A percentile compares a stretch with the other conserved stretches of the same genome.
These are phyloP conservation scores for Coffea eugenioides DNA, from an alignment of 257 asterid species.

Conservation along the genomic window DNA sequence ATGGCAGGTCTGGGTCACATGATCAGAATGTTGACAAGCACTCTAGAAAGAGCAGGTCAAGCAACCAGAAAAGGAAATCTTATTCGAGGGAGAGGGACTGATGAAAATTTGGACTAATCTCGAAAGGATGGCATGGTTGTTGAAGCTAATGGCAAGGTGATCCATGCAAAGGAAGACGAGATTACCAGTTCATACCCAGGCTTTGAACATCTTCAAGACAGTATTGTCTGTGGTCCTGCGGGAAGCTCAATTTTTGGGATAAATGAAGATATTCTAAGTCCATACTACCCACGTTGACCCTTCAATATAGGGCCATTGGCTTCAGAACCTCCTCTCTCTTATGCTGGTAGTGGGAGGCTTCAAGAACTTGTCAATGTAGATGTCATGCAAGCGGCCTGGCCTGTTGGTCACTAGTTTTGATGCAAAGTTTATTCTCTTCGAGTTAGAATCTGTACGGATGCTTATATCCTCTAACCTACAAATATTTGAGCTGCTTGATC, in stretches of 20 bases:
- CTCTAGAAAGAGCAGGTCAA: conserved; percentile 4
- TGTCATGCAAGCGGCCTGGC: background rate
- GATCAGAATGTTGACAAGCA: background rate
- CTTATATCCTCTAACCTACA: no score
- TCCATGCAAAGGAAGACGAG: background rate
- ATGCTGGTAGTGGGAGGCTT: background rate
- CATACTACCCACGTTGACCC: background rate
- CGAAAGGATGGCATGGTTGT: background rate
- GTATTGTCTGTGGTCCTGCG: background rate
- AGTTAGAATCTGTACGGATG: no score
- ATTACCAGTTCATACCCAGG: background rate
- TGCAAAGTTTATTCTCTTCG: no score
- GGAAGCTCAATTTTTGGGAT: background rate
- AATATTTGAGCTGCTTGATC: no score
- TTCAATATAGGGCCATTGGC: background rate
- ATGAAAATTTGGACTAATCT: conserved; percentile 6
- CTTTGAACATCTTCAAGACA: background rate
- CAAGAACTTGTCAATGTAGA: background rate
- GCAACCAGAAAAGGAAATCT: conserved; percentile 1
- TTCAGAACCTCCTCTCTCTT: background rate
- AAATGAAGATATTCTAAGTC: background rate
- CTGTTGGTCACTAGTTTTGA: no score
- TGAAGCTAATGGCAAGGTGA: conserved; percentile 1
- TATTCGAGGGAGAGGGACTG: conserved; percentile 15
- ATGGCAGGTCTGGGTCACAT: conserved; percentile 1